A percentile compares a stretch with the other conserved stretches of the same genome.
These are phyloP conservation scores for Vitis riparia DNA, from an alignment of 164 flowering plant genomes.

Conservation along the genomic window DNA sequence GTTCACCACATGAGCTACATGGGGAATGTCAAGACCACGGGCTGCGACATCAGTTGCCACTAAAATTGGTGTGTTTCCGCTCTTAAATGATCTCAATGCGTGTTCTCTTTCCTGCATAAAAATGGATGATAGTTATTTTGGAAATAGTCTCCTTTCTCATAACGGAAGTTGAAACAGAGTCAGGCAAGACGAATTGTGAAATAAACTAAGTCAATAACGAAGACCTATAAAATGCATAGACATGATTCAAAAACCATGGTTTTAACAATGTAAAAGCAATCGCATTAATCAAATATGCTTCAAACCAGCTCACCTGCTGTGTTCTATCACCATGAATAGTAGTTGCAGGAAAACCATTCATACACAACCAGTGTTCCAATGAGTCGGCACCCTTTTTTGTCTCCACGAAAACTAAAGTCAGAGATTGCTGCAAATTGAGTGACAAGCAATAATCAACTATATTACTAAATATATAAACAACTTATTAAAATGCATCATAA, in stretches of 20 bases:
- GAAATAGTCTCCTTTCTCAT: neutral
- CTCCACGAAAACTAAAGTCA: slow-evolving; percentile 63
- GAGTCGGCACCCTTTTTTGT: slow-evolving; percentile 67
- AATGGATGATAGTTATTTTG: no score
- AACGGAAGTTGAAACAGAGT: neutral
- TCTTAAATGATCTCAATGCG: slow-evolving; percentile 69
- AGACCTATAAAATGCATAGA: no score
- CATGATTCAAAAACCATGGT: no score
- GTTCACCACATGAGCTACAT: slow-evolving; percentile 75
- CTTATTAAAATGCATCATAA: neutral
- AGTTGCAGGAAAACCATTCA: slow-evolving; percentile 63
- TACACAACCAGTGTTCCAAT: slow-evolving; percentile 54
- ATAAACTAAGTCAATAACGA: no score
- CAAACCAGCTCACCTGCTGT: slow-evolving; percentile 38
- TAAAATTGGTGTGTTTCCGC: slow-evolving; percentile 65
- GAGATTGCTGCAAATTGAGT: slow-evolving; percentile 46
- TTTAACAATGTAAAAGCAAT: no score
- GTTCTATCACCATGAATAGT: slow-evolving; percentile 65
- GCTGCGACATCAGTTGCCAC: slow-evolving; percentile 87
- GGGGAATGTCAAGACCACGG: slow-evolving; percentile 83
- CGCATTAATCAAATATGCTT: neutral
- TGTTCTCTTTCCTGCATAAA: slow-evolving; percentile 62
- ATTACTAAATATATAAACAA: neutral
- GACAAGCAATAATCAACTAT: neutral
- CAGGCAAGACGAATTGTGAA: no score